A percentile compares a stretch with the other conserved stretches of the same genome.
Conservation (phyloP, 305 asterid species). For the Caryopteris hybrid region DNA sequence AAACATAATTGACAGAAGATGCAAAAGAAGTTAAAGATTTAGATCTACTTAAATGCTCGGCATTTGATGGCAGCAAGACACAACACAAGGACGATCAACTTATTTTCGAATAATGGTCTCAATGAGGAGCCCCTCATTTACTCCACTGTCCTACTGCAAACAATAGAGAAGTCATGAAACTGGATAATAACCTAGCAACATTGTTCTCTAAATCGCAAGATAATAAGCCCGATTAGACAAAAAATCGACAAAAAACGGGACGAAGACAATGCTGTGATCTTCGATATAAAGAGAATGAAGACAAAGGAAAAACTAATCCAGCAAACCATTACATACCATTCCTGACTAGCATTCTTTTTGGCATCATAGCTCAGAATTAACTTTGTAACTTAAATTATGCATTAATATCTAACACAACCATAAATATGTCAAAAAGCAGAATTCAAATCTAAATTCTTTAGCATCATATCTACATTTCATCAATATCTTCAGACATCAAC, state of each 20-base stretch:
- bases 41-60: background rate
- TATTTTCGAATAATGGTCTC: background rate
- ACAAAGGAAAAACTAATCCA: too few species aligned
- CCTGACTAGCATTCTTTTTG: too few species aligned
- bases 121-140: background rate
- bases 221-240: background rate
- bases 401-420: background rate
- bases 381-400: background rate
- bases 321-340: too few species aligned
- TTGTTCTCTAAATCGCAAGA: background rate
- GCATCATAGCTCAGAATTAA: too few species aligned
- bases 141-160: background rate
- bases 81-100: background rate
- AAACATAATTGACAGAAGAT: constrained; percentile 4
- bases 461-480: background rate
- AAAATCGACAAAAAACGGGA: background rate
- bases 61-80: background rate
- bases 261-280: too few species aligned
- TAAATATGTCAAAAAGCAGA: background rate
- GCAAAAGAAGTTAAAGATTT: background rate
- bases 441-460: background rate
- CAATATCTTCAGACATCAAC: background rate
- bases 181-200: background rate
- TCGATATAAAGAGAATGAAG: too few species aligned
- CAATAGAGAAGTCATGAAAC: background rate